A percentile compares a stretch with the other conserved stretches of the same genome.
Evolutionary conservation across 495 filamentous ascomycete species (phyloP).

Genomic region (Penicillium verhagenii): DNA sequence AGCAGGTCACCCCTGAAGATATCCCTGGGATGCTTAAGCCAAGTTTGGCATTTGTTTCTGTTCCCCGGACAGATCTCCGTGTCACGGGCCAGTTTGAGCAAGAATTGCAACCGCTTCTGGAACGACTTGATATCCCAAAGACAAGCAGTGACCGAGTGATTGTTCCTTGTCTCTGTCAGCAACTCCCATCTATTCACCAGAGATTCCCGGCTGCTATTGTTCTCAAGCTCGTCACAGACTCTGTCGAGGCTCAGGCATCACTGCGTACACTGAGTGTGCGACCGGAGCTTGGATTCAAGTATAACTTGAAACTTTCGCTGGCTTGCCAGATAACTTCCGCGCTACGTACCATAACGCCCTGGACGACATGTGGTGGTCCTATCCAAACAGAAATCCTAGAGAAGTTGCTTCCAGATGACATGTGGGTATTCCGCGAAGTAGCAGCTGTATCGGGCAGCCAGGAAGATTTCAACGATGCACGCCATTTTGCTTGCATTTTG

Average conservation of each 20-base stretch:
- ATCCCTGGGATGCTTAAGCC: slow-evolving; percentile 15
- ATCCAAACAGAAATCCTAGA: slow-evolving; percentile 11
- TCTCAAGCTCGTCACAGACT: slow-evolving; percentile 8
- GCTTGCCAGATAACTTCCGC: slow-evolving; percentile 24
- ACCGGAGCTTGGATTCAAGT: slow-evolving; percentile 17
- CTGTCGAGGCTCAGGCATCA: slow-evolving; percentile 21
- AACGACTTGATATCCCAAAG: slow-evolving; percentile 8
- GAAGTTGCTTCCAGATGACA: slow-evolving; percentile 13
- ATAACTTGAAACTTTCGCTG: slow-evolving; percentile 22
- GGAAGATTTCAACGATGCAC: slow-evolving; percentile 15
- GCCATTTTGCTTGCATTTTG: slow-evolving; percentile 22
- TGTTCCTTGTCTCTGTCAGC: slow-evolving; percentile 21
- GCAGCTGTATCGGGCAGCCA: slow-evolving; percentile 19
- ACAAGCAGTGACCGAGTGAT: slow-evolving; percentile 1
- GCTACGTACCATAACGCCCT: slow-evolving; percentile 25
- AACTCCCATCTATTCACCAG: slow-evolving; percentile 11
- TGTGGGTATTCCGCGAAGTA: slow-evolving; percentile 24
- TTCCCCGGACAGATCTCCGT: slow-evolving; percentile 8
- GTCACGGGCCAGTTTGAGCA: slow-evolving; percentile 7
- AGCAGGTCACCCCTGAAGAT: slow-evolving; percentile 5
- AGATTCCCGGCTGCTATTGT: slow-evolving; percentile 15
- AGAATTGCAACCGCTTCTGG: slow-evolving; percentile 8
- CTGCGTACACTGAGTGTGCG: slow-evolving; percentile 18
- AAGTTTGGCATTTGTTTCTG: slow-evolving; percentile 14
- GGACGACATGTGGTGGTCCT: slow-evolving; percentile 12